Evolutionary conservation across 2,329 filamentous ascomycete genomes (phyloP).

Genomic region (Calonectria pseudoturangicola): DNA sequence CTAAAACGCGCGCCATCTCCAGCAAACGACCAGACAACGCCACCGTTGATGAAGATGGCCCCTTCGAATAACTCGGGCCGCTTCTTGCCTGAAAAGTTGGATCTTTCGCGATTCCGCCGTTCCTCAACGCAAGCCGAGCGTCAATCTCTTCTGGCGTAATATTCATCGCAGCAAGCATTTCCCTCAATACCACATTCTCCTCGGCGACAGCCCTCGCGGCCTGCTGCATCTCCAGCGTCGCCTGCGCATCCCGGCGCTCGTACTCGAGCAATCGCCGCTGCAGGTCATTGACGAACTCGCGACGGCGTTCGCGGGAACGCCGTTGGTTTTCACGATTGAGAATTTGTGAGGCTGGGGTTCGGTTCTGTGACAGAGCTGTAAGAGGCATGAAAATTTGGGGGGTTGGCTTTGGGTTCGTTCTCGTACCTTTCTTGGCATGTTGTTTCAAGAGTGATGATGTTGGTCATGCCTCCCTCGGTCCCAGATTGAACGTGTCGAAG

Average conservation of each 20-base stretch:
- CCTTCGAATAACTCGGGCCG: conserved; percentile 8
- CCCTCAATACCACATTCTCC: conserved; percentile 64
- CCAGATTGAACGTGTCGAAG: too few relatives aligned
- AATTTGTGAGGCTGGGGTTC: conserved; percentile 54
- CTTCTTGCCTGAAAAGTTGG: background rate
- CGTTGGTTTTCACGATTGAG: conserved; percentile 67
- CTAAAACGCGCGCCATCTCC: too few relatives aligned
- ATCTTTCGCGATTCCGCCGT: too few relatives aligned
- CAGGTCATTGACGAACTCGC: conserved; percentile 64
- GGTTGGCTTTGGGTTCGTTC: too few relatives aligned
- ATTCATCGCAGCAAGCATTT: conserved; percentile 47
- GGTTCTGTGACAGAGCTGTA: conserved; percentile 24
- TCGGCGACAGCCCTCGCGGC: conserved; percentile 65
- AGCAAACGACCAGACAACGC: too few relatives aligned
- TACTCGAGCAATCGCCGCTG: conserved; percentile 64
- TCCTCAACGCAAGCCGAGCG: conserved; percentile 36
- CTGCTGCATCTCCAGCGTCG: conserved; percentile 68
- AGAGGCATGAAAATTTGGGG: too few relatives aligned
- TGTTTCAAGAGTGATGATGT: too few relatives aligned
- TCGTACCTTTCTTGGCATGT: too few relatives aligned
- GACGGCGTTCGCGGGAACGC: conserved; percentile 65
- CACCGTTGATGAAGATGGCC: too few relatives aligned
- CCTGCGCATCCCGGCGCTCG: conserved; percentile 64
- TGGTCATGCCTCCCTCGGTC: too few relatives aligned
- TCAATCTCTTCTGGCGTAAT: conserved; percentile 48